Conservation (phyloP, 371 early-diverging fungal species). For the Encephalitozoon cuniculi region DNA sequence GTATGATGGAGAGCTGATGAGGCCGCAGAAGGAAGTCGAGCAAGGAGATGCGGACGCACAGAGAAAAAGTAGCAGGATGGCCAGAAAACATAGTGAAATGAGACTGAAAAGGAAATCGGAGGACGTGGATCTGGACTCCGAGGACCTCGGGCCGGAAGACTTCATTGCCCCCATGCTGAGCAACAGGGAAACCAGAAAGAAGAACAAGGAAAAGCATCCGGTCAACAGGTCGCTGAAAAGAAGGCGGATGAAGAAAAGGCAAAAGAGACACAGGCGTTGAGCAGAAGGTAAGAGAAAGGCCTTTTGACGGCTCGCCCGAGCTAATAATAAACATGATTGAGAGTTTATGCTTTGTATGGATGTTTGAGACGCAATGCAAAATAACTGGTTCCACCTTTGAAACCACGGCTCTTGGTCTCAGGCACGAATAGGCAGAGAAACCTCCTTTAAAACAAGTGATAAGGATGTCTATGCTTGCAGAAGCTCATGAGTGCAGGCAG, state of each 20-base stretch:
- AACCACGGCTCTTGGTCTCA: neutral
- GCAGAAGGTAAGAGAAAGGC: too few relatives aligned
- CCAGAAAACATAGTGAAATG: neutral
- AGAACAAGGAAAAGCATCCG: slow-evolving; percentile 21
- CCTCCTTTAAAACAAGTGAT: neutral
- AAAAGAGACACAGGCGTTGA: slow-evolving; percentile 17
- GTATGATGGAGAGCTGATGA: neutral
- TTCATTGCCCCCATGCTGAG: slow-evolving; percentile 13
- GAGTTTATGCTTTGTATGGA: neutral
- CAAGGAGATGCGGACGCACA: slow-evolving; percentile 1
- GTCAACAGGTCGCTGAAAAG: slow-evolving; percentile 6
- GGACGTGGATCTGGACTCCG: neutral
- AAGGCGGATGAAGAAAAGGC: slow-evolving; percentile 2
- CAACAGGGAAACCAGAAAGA: slow-evolving; percentile 14
- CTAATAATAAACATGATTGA: neutral
- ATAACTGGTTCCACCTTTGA: neutral
- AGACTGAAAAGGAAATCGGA: neutral
- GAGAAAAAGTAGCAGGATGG: neutral
- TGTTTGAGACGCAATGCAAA: neutral
- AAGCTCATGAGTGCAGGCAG: neutral
- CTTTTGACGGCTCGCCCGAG: neutral
- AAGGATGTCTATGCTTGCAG: neutral
- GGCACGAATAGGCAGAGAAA: neutral
- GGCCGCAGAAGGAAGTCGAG: slow-evolving; percentile 27
- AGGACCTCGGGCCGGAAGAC: neutral